A percentile compares a stretch with the other conserved stretches of the same genome.
These are phyloP conservation scores for Acanthamoeba culbertsoni DNA, from an alignment of 208 protist species.

Conservation along the genomic window DNA sequence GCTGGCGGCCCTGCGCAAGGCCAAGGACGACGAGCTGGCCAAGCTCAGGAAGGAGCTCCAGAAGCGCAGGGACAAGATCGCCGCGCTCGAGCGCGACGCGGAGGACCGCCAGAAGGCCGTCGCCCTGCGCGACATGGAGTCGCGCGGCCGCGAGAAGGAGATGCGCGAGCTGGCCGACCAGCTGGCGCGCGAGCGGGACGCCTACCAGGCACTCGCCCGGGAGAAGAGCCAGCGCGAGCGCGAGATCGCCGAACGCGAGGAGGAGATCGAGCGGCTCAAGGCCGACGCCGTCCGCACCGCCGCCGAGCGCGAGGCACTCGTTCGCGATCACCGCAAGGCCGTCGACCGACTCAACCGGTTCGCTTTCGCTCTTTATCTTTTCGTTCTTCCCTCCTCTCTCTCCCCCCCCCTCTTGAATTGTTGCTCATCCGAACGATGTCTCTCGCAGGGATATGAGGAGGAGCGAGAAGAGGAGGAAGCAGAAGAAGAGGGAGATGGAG, in stretches of 20 bases:
- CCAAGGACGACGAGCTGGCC: neutral
- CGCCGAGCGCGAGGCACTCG: neutral
- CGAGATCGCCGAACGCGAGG: neutral
- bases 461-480: conserved; percentile 32
- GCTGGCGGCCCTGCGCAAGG: neutral
- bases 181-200: neutral
- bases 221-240: neutral
- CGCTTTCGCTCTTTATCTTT: too few species aligned
- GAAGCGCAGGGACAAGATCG: neutral
- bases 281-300: neutral
- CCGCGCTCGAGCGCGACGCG: neutral
- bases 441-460: neutral
- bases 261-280: neutral
- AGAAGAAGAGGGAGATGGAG: conserved; percentile 40
- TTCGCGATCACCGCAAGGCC: neutral
- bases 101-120: conserved; percentile 9
- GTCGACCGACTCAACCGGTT: neutral
- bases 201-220: neutral
- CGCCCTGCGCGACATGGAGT: neutral
- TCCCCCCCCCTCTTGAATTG: too few species aligned
- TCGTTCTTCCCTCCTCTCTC: too few species aligned
- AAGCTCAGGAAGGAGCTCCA: neutral
- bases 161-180: neutral
- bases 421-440: too few species aligned
- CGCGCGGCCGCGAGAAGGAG: neutral